A percentile compares a stretch with the other conserved stretches of the same genome.
Evolutionary conservation across 805 yeast genomes (phyloP).

Genomic region (Dipodascus albidus): DNA sequence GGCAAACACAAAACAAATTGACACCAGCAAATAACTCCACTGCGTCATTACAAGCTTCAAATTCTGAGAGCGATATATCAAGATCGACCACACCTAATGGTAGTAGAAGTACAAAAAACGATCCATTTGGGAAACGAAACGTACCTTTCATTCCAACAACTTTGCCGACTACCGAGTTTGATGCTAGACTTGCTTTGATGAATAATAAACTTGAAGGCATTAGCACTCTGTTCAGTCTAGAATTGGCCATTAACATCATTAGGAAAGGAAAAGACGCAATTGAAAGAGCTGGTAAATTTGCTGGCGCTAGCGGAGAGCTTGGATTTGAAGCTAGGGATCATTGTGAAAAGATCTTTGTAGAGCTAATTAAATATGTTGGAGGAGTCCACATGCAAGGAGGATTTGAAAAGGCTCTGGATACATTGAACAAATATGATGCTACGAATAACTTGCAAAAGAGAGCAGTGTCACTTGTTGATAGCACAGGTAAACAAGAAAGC

Average conservation of each 20-base stretch:
- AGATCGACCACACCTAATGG: slow-evolving; percentile 5
- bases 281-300: slow-evolving; percentile 43
- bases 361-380: slow-evolving; percentile 51
- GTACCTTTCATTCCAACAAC: slow-evolving; percentile 11
- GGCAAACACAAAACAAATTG: slow-evolving; percentile 2
- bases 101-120: slow-evolving; percentile 10
- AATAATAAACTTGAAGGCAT: slow-evolving; percentile 65
- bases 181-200: slow-evolving; percentile 70
- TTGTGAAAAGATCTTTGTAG: slow-evolving; percentile 56
- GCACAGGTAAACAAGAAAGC: slow-evolving; percentile 9
- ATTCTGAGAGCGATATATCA: slow-evolving; percentile 2
- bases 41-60: slow-evolving; percentile 1
- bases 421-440: slow-evolving; percentile 65
- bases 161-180: slow-evolving; percentile 47
- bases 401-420: slow-evolving; percentile 64
- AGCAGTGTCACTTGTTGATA: slow-evolving; percentile 12
- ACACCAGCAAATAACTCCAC: neutral
- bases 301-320: slow-evolving; percentile 22
- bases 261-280: slow-evolving; percentile 57
- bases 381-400: slow-evolving; percentile 74
- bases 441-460: slow-evolving; percentile 20
- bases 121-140: slow-evolving; percentile 5
- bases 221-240: slow-evolving; percentile 67
- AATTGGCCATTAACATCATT: slow-evolving; percentile 59
- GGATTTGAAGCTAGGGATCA: slow-evolving; percentile 31